Conservation (phyloP, 2,329 filamentous ascomycete species). For the Chaetomiaceae sp. region DNA sequence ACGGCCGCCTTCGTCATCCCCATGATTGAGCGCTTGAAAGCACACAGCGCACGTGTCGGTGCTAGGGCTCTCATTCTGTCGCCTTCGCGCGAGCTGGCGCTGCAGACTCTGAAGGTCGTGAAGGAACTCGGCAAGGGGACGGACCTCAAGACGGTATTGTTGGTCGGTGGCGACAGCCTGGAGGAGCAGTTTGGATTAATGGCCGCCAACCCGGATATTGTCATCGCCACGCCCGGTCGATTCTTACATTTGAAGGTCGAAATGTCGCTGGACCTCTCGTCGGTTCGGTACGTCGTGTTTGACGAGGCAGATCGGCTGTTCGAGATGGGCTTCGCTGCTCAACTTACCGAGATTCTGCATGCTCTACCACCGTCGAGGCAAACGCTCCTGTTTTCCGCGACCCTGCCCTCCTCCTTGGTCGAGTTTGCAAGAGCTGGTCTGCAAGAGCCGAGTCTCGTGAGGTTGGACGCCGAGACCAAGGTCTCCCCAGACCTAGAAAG, state of each 20-base stretch:
- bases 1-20: constrained; percentile 97
- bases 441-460: constrained; percentile 85
- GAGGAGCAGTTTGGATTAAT: constrained; percentile 94
- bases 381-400: constrained; percentile 92
- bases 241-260: constrained; percentile 97
- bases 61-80: constrained; percentile 84
- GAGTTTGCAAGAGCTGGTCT: constrained; percentile 93
- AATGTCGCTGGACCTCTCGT: constrained; percentile 88
- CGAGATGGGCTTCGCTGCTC: constrained; percentile 96
- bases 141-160: constrained; percentile 80
- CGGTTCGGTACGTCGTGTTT: constrained; percentile 90
- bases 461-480: constrained; percentile 91
- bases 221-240: constrained; percentile 94
- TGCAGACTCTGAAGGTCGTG: constrained; percentile 93
- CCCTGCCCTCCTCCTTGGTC: constrained; percentile 86
- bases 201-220: constrained; percentile 91
- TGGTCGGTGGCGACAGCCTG: constrained; percentile 91
- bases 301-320: constrained; percentile 96
- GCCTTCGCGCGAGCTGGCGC: constrained; percentile 85
- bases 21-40: constrained; percentile 91
- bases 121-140: constrained; percentile 91
- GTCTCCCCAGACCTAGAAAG: constrained; percentile 94
- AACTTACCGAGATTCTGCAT: constrained; percentile 88
- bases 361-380: constrained; percentile 80
- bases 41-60: constrained; percentile 82